phyloP scores from a whole-genome alignment of 2,329 filamentous ascomycete genomes.

The Gnomoniopsis smithogilvyi region DNA sequence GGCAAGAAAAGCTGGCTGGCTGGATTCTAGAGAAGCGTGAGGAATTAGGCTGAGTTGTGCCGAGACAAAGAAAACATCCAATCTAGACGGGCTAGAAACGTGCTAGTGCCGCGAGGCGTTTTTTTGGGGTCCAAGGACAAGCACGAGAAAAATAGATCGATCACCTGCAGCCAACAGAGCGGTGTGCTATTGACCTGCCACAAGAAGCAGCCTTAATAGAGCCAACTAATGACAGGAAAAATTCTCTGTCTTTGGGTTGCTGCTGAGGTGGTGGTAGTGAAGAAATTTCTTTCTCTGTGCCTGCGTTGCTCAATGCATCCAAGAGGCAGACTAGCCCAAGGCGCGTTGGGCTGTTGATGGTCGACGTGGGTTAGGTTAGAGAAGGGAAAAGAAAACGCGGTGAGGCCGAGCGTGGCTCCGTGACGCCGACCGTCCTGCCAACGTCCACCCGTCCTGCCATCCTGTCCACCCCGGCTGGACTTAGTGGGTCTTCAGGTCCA shows the following conservation, averaged over 20 bases:
- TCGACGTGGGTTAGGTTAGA: not conserved
- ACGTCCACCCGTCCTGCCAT: not conserved
- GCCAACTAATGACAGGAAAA: not conserved
- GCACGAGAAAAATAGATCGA: not conserved
- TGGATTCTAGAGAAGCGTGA: too few relatives aligned
- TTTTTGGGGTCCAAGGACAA: not conserved
- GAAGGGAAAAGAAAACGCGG: not conserved
- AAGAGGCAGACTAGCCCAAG: not conserved
- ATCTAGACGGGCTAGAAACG: not conserved
- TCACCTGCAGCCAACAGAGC: conserved; percentile 1
- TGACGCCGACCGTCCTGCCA: not conserved
- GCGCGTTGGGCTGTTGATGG: not conserved
- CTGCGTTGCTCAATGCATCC: conserved; percentile 5
- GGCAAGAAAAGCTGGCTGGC: not conserved
- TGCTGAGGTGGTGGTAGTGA: not conserved
- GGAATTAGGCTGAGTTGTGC: not conserved
- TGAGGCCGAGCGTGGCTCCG: conserved; percentile 2
- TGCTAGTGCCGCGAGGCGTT: not conserved
- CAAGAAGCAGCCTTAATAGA: not conserved
- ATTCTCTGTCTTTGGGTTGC: not conserved
- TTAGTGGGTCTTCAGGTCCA: not conserved
- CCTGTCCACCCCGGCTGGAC: not conserved
- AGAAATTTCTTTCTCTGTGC: not conserved
- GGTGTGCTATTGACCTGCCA: conserved; percentile 1
- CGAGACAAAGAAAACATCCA: not conserved